Evolutionary conservation across 768 basidiomycete genomes (phyloP).

Genomic region (Leccinum incarnatum): DNA sequence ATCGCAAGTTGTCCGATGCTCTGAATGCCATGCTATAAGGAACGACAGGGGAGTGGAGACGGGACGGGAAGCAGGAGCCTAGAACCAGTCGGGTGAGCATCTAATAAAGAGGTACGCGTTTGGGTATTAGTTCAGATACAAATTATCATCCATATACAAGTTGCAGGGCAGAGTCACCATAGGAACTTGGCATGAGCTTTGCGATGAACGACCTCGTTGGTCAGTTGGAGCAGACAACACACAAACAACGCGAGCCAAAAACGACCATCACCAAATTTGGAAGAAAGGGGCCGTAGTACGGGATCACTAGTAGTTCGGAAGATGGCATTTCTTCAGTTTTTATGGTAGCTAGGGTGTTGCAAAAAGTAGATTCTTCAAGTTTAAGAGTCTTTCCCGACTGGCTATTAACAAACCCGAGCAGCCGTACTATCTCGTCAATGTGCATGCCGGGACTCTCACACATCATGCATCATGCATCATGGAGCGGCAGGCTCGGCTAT

Average conservation of each 20-base stretch:
- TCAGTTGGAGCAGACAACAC: constrained; percentile 4
- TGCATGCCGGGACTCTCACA: not conserved
- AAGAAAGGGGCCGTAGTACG: constrained; percentile 1
- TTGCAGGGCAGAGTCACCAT: constrained; percentile 14
- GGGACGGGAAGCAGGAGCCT: not conserved
- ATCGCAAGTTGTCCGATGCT: constrained; percentile 43
- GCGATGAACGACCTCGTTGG: not conserved
- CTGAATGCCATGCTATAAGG: constrained; percentile 25
- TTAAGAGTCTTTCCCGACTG: not conserved
- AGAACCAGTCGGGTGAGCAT: not conserved
- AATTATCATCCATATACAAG: not conserved
- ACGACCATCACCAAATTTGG: constrained; percentile 1
- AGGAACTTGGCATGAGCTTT: constrained; percentile 11
- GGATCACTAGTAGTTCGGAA: no score
- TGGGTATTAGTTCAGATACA: not conserved
- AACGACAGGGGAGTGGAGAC: not conserved
- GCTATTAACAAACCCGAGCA: not conserved
- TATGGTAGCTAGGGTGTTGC: no score
- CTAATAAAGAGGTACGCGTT: not conserved
- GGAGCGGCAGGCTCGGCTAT: not conserved
- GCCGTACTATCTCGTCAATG: not conserved
- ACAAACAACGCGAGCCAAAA: not conserved
- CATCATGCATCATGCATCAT: not conserved
- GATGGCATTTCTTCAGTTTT: not conserved
- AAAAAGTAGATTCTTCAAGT: no score